These are phyloP conservation scores for Sporothrix schenckii DNA, from an alignment of 2,329 filamentous ascomycete genomes.

Conservation along the genomic window DNA sequence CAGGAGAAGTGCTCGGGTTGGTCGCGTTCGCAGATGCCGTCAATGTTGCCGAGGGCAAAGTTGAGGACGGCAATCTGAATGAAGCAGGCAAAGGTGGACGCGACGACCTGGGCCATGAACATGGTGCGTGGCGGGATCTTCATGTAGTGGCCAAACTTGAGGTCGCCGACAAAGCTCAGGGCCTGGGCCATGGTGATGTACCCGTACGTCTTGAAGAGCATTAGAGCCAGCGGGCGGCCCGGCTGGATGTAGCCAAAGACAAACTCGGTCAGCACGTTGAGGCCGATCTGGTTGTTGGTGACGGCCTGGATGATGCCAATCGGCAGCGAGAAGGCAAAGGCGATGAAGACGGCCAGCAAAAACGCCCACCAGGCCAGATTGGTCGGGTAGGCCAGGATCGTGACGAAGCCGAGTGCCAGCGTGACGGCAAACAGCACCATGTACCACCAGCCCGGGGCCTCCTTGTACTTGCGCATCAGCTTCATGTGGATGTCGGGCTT, in stretches of 20 bases:
- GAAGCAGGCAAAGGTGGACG: conserved; percentile 67
- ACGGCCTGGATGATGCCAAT: conserved; percentile 67
- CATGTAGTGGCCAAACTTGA: conserved; percentile 72
- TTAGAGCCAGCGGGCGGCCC: conserved; percentile 70
- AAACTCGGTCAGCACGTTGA: conserved; percentile 74
- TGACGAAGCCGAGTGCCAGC: conserved; percentile 57
- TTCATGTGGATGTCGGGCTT: conserved; percentile 67
- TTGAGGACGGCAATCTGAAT: conserved; percentile 68
- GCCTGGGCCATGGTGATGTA: conserved; percentile 70
- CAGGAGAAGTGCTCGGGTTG: conserved; percentile 65
- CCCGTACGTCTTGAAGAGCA: conserved; percentile 77
- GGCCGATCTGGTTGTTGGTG: conserved; percentile 63
- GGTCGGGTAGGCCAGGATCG: conserved; percentile 64
- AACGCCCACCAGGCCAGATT: conserved; percentile 75
- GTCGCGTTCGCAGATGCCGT: conserved; percentile 62
- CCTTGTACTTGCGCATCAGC: conserved; percentile 64
- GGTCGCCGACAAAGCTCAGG: conserved; percentile 65
- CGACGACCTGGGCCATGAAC: conserved; percentile 67
- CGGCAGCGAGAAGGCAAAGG: conserved; percentile 65
- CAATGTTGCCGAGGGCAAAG: conserved; percentile 62
- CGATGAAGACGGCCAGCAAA: conserved; percentile 65
- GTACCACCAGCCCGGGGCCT: conserved; percentile 68
- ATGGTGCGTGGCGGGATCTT: conserved; percentile 66
- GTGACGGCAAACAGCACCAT: conserved; percentile 59
- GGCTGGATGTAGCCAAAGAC: conserved; percentile 74